Evolutionary conservation across 2,329 filamentous ascomycete genomes (phyloP).

Genomic region (Chrysosporium keratinophilum): DNA sequence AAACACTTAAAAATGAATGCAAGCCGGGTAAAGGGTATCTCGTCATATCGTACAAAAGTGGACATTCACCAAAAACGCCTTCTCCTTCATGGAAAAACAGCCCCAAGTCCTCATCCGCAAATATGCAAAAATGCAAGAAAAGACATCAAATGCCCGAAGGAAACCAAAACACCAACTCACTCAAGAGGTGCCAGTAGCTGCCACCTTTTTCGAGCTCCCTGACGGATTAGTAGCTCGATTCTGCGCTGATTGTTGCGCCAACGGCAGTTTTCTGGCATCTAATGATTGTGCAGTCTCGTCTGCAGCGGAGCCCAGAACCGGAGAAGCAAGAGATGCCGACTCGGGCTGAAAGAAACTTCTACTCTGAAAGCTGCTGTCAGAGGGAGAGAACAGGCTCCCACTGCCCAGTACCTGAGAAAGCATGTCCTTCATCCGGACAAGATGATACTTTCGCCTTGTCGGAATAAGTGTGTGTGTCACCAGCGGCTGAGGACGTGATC

Average conservation of each 20-base stretch:
- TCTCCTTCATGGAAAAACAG: neutral
- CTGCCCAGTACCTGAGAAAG: slow-evolving; percentile 48
- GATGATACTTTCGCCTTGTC: slow-evolving; percentile 47
- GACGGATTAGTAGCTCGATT: slow-evolving; percentile 12
- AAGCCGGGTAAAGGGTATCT: slow-evolving; percentile 1
- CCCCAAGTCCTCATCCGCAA: neutral
- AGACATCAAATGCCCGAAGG: neutral
- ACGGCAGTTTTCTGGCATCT: slow-evolving; percentile 13
- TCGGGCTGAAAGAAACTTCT: slow-evolving; percentile 29
- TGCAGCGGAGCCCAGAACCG: slow-evolving; percentile 19
- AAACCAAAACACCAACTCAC: neutral
- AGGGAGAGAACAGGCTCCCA: slow-evolving; percentile 37
- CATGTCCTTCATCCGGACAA: slow-evolving; percentile 55
- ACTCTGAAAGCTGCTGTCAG: slow-evolving; percentile 24
- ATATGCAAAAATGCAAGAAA: neutral
- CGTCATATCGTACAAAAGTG: neutral
- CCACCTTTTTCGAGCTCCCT: neutral
- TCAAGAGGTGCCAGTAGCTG: slow-evolving; percentile 2
- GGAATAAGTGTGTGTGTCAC: slow-evolving; percentile 51
- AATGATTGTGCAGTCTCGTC: slow-evolving; percentile 18
- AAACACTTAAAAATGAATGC: neutral
- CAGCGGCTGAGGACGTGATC: slow-evolving; percentile 68
- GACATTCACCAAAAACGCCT: slow-evolving; percentile 3
- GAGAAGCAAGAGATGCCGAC: slow-evolving; percentile 19
- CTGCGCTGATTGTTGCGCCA: slow-evolving; percentile 14